A percentile compares a stretch with the other conserved stretches of the same genome.
Evolutionary conservation across 2,329 filamentous ascomycete species (phyloP).

Genomic region (Nemania abortiva): DNA sequence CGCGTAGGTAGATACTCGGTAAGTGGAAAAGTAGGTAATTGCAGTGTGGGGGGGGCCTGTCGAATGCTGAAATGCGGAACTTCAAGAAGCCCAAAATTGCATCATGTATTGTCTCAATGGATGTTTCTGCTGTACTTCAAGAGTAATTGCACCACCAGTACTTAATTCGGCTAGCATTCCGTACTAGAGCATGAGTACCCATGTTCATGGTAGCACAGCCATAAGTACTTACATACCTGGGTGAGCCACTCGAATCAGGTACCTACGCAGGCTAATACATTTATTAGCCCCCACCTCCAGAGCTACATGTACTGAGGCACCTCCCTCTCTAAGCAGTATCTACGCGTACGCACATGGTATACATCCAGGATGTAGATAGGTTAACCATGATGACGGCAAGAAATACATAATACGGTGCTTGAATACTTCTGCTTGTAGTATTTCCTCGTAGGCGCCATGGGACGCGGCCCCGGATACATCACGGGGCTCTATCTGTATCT

Average conservation of each 20-base stretch:
- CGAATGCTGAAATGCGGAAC: neutral
- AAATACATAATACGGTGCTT: neutral
- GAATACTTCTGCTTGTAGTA: neutral
- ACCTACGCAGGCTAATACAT: neutral
- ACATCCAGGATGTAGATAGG: too few species aligned
- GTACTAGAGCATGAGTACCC: neutral
- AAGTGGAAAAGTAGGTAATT: neutral
- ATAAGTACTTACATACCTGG: neutral
- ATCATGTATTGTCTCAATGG: neutral
- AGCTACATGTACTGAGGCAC: too few species aligned
- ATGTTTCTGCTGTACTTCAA: neutral
- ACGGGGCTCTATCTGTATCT: too few species aligned
- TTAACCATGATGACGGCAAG: too few species aligned
- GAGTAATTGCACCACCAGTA: neutral
- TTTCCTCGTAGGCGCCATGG: neutral
- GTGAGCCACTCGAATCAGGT: neutral
- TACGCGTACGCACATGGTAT: too few species aligned
- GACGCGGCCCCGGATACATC: too few species aligned
- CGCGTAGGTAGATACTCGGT: neutral
- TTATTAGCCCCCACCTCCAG: too few species aligned
- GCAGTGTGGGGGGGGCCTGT: neutral
- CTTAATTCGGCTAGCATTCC: neutral
- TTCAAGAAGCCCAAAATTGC: conserved; percentile 3
- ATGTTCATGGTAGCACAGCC: too few species aligned
- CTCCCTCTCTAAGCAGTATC: too few species aligned